Conservation (phyloP, 1,139 yeast genomes). For the Suhomyces coccinellae region DNA sequence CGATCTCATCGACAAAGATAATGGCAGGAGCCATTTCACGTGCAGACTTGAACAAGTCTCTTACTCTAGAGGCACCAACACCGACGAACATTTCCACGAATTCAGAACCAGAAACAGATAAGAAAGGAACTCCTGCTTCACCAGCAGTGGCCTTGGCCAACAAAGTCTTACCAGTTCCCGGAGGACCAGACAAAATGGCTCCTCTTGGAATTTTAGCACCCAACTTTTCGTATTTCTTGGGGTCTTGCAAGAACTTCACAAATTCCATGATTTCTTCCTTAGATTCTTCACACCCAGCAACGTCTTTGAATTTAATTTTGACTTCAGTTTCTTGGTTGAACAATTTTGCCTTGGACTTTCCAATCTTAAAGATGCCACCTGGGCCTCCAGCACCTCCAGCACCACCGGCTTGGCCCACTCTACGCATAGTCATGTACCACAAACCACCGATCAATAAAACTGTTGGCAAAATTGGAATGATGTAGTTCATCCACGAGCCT, state of each 20-base stretch:
- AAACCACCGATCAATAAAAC: constrained; percentile 69
- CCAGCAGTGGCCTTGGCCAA: constrained; percentile 99
- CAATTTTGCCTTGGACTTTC: constrained; percentile 85
- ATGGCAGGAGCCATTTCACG: constrained; percentile 92
- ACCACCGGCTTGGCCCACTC: constrained; percentile 51
- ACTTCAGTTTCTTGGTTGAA: constrained; percentile 92
- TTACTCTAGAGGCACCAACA: constrained; percentile 98
- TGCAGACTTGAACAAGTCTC: constrained; percentile 91
- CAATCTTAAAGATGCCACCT: constrained; percentile 70
- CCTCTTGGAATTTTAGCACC: constrained; percentile 99
- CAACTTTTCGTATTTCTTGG: constrained; percentile 80
- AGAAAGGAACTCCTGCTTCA: constrained; percentile 96
- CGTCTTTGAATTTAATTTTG: constrained; percentile 85
- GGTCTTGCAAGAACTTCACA: constrained; percentile 88
- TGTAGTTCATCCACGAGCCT: constrained; percentile 54
- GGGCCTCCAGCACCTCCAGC: constrained; percentile 60
- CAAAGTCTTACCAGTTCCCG: constrained; percentile 98
- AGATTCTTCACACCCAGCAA: constrained; percentile 98
- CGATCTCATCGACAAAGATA: constrained; percentile 94
- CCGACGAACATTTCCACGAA: constrained; percentile 99
- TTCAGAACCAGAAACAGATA: constrained; percentile 94
- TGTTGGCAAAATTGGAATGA: constrained; percentile 68
- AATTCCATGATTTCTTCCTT: constrained; percentile 97
- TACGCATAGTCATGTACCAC: constrained; percentile 64
- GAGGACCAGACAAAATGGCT: constrained; percentile 95